phyloP scores from a whole-genome alignment of 140 eudicot species.

The Stevia rebaudiana region DNA sequence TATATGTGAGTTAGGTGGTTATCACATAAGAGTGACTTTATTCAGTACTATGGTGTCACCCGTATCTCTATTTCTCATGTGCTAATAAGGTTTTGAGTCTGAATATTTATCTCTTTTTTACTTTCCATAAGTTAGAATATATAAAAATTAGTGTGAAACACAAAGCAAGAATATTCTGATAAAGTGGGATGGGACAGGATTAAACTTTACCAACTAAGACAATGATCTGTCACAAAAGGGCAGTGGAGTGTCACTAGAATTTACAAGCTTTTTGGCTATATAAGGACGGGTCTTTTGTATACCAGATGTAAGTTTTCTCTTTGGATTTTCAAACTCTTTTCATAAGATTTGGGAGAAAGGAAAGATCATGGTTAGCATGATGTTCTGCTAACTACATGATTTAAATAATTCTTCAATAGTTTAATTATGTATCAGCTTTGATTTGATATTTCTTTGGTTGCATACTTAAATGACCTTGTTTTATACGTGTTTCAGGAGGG shows the following conservation, averaged over 20 bases:
- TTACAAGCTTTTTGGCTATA: conserved; percentile 43
- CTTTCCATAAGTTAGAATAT: neutral
- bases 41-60: no score
- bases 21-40: no score
- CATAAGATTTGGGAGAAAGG: conserved; percentile 13
- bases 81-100: no score
- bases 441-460: neutral
- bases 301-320: conserved; percentile 21
- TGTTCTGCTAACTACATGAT: conserved; percentile 11
- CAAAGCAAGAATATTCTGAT: conserved; percentile 37
- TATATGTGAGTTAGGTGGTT: no score
- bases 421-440: neutral
- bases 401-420: neutral
- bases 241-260: conserved; percentile 28
- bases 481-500: conserved; percentile 35
- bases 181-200: conserved; percentile 36
- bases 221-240: conserved; percentile 30
- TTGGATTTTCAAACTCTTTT: conserved; percentile 5
- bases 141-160: conserved; percentile 5
- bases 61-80: no score
- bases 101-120: no score
- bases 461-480: neutral
- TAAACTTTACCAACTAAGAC: conserved; percentile 27
- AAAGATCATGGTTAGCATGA: conserved; percentile 29
- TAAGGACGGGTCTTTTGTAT: conserved; percentile 29